Conservation (phyloP, 2,329 filamentous ascomycete genomes). For the Exophiala dermatitidis region DNA sequence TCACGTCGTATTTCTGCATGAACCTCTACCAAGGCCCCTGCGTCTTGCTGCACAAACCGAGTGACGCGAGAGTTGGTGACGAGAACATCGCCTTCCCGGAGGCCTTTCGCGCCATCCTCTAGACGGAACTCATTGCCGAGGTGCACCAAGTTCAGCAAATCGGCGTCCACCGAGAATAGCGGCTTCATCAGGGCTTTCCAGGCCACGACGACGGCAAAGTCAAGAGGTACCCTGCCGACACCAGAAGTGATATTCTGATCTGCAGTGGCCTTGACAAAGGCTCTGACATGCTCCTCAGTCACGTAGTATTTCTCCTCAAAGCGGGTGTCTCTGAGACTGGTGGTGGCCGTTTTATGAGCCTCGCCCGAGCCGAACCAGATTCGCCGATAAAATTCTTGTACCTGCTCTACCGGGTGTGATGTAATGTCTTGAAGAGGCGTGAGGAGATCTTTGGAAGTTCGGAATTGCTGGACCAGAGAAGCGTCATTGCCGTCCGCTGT, state of each 20-base stretch:
- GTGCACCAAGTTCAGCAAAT: constrained; percentile 91
- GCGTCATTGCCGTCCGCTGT: too few species aligned
- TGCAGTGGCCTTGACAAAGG: constrained; percentile 94
- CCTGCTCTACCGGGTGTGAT: constrained; percentile 89
- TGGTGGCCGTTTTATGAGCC: constrained; percentile 73
- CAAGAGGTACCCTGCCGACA: constrained; percentile 91
- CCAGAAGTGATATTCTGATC: constrained; percentile 93
- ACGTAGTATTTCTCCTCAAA: constrained; percentile 81
- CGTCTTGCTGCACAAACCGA: constrained; percentile 94
- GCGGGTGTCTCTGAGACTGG: constrained; percentile 82
- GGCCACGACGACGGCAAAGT: constrained; percentile 95
- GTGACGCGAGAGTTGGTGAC: constrained; percentile 94
- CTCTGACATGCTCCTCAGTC: constrained; percentile 98
- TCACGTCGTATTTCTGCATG: constrained; percentile 88
- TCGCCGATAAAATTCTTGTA: constrained; percentile 99
- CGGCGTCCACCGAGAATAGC: constrained; percentile 96
- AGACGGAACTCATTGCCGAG: constrained; percentile 97
- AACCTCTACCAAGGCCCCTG: constrained; percentile 99
- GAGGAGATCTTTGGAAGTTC: constrained; percentile 90
- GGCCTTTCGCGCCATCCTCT: constrained; percentile 86
- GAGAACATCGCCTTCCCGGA: constrained; percentile 91
- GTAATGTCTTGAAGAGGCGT: constrained; percentile 97
- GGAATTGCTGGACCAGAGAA: constrained; percentile 66
- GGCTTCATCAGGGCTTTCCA: constrained; percentile 99
- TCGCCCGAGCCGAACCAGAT: constrained; percentile 90